Base-by-base conservation (phyloP, 805 yeast species). In the Saccharomycopsis malanga region DNA sequence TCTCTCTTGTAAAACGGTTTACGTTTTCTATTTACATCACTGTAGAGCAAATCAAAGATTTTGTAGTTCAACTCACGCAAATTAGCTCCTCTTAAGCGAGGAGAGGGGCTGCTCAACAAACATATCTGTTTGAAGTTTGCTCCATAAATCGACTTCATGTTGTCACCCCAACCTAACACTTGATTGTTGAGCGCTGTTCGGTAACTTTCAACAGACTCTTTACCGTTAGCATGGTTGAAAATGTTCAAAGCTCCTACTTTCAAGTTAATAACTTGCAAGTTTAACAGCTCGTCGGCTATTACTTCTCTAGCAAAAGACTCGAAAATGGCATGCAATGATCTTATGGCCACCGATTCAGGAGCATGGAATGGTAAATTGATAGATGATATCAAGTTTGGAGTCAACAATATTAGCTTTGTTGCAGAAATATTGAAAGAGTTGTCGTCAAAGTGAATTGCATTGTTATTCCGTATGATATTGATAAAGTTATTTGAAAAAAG, bases 361-460 rank as follows among this genome's bases (percentile, higher is more conserved):
- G 80, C 74, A 58, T 81, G 84, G 64, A 75, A 82, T 4, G 84
- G 81, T 41, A 81, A 64, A 29, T 69, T 61, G 46, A 82, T 61
- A 2, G 75, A 62, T 39, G 81, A 70, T 23, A 77, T 69, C 42
- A 82, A 75, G 41, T 69, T 70, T 3, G 87, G 83, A 12, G 77
- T 69, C 15, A 81, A 56, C 20, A 77, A 58, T 22, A 82, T 63
- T 22, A 78, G 58, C 42, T 77, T 74, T 2, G 55, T 49, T 14
- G 52, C 25, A 34, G 40, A 22, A 23, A 27, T 34, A 22, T 48
- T 37, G 2, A 51, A 29, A 6, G 14, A 9, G 9, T 32, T 29
- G 25, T 45, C 45, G 4, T 39, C 45, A 23, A 51, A 51, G 3
- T 39, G 23, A 15, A 49, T 46, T 9, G 79, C 61, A 21, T 69